Evolutionary conservation across 768 basidiomycete species (phyloP), one percentile per base, ranked within the genome.

Genomic region (Dioszegia crocea): DNA sequence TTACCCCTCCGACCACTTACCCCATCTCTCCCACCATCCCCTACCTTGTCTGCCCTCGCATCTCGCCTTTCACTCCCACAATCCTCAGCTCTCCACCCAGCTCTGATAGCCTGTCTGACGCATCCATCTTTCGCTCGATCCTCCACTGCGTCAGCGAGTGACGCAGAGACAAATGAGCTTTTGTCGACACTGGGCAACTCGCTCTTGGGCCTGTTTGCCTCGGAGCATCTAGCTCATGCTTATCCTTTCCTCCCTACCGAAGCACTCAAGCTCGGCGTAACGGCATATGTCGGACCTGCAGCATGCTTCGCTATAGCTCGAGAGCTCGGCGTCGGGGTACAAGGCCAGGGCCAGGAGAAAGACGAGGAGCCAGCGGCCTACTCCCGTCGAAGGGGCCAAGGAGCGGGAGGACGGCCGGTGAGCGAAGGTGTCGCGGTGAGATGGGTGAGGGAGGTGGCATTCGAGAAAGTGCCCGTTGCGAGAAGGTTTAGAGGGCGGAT

Each of bases 201-300:
- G 0, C 82, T 96, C 57, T 83, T 96, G 79, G 93, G 93, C 54
- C 81, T 96, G 29, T 92, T 96, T 74, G 88, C 90, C 9, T 78
- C 89, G 2, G 93, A 98, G 78, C 85, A 87, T 73, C 79, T 96
- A 39, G 82, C 88, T 56, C 81, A 85, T 12, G 81, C 84, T 44
- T 97, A 88, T 76, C 94, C 94, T 0, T 86, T 93, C 71, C 83
- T 98, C 26, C 94, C 94, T 1, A 91, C 90, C 21, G 85, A 89
- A 55, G 91, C 91, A 23, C 79, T 90, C 66, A 93, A 96, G 78
- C 88, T 89, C 5, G 91, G 89, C 14, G 84, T 94, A 58, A 91
- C 89, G 40, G 89, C 91, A 54, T 89, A 90, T 76, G 93, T 92
- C 30, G 94, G 94, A 14, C 86, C 89, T 16, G 79, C 84, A 64